Percentiles rank a stretch among this genome's conserved stretches.
Evolutionary conservation across 2,329 filamentous ascomycete species (phyloP).

Genomic region (Beauveria asiatica): DNA sequence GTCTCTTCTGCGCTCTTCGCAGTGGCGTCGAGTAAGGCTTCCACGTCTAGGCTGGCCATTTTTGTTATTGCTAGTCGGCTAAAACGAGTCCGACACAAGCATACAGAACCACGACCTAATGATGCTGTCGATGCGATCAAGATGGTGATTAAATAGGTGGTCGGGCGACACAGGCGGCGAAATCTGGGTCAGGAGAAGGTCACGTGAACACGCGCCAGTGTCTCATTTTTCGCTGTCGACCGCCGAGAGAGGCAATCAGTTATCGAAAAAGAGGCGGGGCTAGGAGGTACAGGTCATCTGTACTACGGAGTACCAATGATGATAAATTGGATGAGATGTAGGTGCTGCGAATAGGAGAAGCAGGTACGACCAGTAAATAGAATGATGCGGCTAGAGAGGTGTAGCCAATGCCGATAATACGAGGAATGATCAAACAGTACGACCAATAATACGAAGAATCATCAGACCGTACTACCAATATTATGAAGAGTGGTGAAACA

Average conservation of each 20-base stretch:
- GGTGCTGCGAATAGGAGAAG: too few relatives aligned
- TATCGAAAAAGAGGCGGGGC: not conserved
- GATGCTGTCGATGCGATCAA: not conserved
- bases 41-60: conserved; percentile 61
- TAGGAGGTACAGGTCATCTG: too few relatives aligned
- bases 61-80: conserved; percentile 16
- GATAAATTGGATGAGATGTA: too few relatives aligned
- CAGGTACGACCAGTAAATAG: too few relatives aligned
- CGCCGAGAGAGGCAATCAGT: not conserved
- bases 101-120: not conserved
- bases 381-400: too few relatives aligned
- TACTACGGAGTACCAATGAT: too few relatives aligned
- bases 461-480: too few relatives aligned
- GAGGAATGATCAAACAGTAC: too few relatives aligned
- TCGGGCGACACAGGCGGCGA: not conserved
- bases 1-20: conserved; percentile 52
- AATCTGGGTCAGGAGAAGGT: not conserved
- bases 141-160: not conserved
- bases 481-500: too few relatives aligned
- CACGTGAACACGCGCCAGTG: conserved; percentile 4
- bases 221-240: not conserved
- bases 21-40: conserved; percentile 82
- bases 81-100: not conserved
- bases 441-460: too few relatives aligned
- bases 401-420: too few relatives aligned